Evolutionary conservation across 768 basidiomycete genomes (phyloP), one percentile per base, ranked within the genome.

Genomic region (Tricholoma matsutake): DNA sequence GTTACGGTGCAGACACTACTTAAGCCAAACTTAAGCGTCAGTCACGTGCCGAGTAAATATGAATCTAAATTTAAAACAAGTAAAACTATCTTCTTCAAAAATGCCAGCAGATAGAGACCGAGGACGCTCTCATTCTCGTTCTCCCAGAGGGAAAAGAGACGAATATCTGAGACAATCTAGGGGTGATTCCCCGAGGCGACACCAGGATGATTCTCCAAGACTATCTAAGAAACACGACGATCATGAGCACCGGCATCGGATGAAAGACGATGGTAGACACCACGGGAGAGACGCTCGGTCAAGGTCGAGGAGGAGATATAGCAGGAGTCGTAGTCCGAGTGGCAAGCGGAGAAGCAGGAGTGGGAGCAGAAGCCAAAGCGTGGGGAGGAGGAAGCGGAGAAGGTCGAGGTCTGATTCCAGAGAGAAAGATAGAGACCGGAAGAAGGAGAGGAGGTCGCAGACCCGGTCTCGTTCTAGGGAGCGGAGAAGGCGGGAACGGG

Each of bases 321-420:
- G 58, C 34, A 57, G 57, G 31, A 66, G 62, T 18, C 49, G 61
- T 18, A 65, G 78, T 57, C 70, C 71, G 31, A 55, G 58, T 10
- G 65, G 65, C 53, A 75, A 73, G 58, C 64, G 69, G 49, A 67
- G 66, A 39, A 61, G 55, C 53, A 43, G 62, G 34, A 66, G 67
- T 37, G 61, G 61, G 5, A 67, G 68, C 43, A 65, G 71, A 22
- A 76, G 74, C 61, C 68, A 71, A 29, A 77, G 76, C 60, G 72
- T 72, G 53, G 61, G 59, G 14, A 69, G 65, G 59, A 76, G 72
- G 55, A 68, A 68, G 52, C 73, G 69, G 54, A 63, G 71, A 29
- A 70, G 71, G 68, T 81, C 80, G 10, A 74, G 73, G 61, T 69
- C 69, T 64, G 54, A 45, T 29, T 77, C 76, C 5, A 72, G 67